Evolutionary conservation across 2,329 filamentous ascomycete species (phyloP).

Genomic region (Penicillium crustosum): DNA sequence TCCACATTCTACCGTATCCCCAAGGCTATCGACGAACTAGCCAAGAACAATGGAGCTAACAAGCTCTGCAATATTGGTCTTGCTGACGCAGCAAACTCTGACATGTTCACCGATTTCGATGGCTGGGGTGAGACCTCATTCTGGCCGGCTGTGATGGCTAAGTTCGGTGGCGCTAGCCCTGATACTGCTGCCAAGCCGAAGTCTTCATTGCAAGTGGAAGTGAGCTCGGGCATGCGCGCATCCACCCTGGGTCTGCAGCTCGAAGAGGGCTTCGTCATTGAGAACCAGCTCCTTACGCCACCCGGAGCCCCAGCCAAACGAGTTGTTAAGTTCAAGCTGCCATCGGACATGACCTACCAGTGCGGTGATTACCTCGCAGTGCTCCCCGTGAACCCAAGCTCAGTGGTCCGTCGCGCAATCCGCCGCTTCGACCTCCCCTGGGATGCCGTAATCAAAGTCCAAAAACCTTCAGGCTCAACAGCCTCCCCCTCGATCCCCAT

Average conservation of each 20-base stretch:
- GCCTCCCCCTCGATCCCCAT: slow-evolving; percentile 50
- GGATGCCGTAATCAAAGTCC: slow-evolving; percentile 66
- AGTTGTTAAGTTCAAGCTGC: slow-evolving; percentile 67
- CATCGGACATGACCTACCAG: slow-evolving; percentile 64
- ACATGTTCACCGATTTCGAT: slow-evolving; percentile 69
- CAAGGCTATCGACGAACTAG: slow-evolving; percentile 57
- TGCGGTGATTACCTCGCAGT: slow-evolving; percentile 76
- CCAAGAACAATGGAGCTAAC: slow-evolving; percentile 53
- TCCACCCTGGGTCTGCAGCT: slow-evolving; percentile 64
- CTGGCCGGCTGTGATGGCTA: slow-evolving; percentile 52
- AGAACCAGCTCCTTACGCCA: slow-evolving; percentile 53
- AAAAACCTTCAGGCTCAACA: slow-evolving; percentile 49
- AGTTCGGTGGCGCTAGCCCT: slow-evolving; percentile 30
- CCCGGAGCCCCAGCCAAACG: slow-evolving; percentile 58
- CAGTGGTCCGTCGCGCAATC: slow-evolving; percentile 63
- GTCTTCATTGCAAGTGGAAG: slow-evolving; percentile 45
- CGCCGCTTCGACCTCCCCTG: slow-evolving; percentile 64
- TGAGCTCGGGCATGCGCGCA: slow-evolving; percentile 55
- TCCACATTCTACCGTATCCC: slow-evolving; percentile 68
- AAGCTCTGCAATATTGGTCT: slow-evolving; percentile 53
- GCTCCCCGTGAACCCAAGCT: slow-evolving; percentile 66
- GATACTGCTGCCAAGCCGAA: slow-evolving; percentile 36
- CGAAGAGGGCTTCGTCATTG: slow-evolving; percentile 59
- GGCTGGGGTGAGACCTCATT: slow-evolving; percentile 63
- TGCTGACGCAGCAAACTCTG: slow-evolving; percentile 61